These are phyloP conservation scores for Tilletia horrida DNA, from an alignment of 1,284 basidiomycete species.

Conservation along the genomic window DNA sequence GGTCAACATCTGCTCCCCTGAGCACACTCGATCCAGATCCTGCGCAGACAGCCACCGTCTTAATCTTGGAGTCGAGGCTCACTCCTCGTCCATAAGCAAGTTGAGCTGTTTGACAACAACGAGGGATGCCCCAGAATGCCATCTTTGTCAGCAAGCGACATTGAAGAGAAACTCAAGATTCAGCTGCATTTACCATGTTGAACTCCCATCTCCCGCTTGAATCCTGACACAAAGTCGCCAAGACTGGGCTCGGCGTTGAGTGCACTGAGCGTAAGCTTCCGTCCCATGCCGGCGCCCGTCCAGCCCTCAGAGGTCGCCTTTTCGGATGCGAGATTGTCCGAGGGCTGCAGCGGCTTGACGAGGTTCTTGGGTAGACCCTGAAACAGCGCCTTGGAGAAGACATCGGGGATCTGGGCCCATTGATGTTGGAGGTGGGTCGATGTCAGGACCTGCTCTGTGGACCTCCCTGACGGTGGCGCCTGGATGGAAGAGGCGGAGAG, in stretches of 20 bases:
- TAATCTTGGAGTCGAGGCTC: slow-evolving; percentile 22
- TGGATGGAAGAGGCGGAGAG: background rate
- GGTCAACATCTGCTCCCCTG: slow-evolving; percentile 35
- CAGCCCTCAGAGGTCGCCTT: background rate
- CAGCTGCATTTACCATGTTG: slow-evolving; percentile 17
- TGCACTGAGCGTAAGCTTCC: slow-evolving; percentile 26
- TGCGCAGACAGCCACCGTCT: slow-evolving; percentile 45
- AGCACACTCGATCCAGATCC: slow-evolving; percentile 48
- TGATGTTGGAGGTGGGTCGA: slow-evolving; percentile 7
- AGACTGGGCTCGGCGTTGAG: slow-evolving; percentile 20
- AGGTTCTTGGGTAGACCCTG: no score
- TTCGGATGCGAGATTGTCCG: background rate
- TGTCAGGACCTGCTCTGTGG: background rate
- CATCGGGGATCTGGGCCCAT: background rate
- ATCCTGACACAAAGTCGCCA: slow-evolving; percentile 28
- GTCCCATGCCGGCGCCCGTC: slow-evolving; percentile 31
- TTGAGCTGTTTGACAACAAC: slow-evolving; percentile 17
- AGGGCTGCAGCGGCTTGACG: background rate
- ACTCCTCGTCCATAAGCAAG: slow-evolving; percentile 7
- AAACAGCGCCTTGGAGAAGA: no score
- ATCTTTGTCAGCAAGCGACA: no score
- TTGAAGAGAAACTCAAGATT: no score
- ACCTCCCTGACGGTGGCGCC: slow-evolving; percentile 22
- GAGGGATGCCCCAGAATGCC: no score
- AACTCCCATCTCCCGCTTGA: slow-evolving; percentile 34